Evolutionary conservation across 108 stramenopile genomes (phyloP).

Genomic region (Cyclotella choctawhatcheeana): DNA sequence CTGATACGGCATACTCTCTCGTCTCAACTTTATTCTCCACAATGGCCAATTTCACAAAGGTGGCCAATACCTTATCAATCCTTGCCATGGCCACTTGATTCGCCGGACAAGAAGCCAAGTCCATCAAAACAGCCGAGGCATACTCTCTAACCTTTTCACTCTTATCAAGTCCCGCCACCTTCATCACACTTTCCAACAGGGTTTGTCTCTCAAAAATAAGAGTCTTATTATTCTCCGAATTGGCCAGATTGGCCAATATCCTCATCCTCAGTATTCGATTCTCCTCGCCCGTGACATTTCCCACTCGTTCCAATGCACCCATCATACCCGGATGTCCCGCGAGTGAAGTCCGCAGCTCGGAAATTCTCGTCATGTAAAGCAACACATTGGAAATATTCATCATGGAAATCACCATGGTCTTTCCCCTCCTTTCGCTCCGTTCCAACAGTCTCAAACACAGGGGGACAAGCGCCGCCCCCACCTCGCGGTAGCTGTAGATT

Average conservation of each 20-base stretch:
- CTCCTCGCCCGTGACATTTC: conserved; percentile 52
- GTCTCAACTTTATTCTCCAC: conserved; percentile 63
- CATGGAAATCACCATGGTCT: conserved; percentile 57
- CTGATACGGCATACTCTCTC: conserved; percentile 83
- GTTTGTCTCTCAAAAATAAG: conserved; percentile 56
- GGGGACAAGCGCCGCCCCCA: conserved; percentile 62
- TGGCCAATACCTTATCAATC: conserved; percentile 76
- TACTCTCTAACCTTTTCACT: conserved; percentile 71
- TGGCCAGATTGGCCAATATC: conserved; percentile 76
- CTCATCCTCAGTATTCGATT: conserved; percentile 69
- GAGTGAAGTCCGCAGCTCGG: conserved; percentile 59
- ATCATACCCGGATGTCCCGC: conserved; percentile 64
- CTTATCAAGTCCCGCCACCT: conserved; percentile 69
- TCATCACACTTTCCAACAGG: conserved; percentile 64
- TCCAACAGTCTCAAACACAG: conserved; percentile 64
- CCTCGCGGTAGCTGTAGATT: conserved; percentile 63
- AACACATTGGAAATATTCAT: conserved; percentile 66
- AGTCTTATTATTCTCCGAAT: conserved; percentile 77
- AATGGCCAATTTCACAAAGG: conserved; percentile 78
- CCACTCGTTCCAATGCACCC: conserved; percentile 61
- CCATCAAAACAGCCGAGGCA: conserved; percentile 80
- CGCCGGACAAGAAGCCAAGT: conserved; percentile 69
- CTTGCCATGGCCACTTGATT: conserved; percentile 79
- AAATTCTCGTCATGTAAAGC: conserved; percentile 68
- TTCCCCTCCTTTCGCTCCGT: conserved; percentile 53